Evolutionary conservation across 257 asterid species (phyloP).

Genomic region (Gentiana straminea): DNA sequence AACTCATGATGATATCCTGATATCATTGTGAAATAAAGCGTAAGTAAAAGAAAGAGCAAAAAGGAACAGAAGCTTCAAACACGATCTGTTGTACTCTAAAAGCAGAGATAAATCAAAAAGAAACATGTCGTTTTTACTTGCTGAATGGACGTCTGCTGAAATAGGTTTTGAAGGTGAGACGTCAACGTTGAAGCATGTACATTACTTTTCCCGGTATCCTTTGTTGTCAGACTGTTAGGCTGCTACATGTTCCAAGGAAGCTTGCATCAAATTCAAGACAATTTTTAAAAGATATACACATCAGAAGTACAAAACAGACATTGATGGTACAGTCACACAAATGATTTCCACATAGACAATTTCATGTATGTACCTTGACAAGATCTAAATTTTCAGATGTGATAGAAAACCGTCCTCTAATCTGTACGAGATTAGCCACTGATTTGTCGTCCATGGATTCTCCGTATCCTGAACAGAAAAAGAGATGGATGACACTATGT

Average conservation of each 20-base stretch:
- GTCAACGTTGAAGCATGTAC: conserved; percentile 64
- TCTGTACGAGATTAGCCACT: conserved; percentile 78
- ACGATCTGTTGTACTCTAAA: no score
- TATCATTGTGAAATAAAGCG: background rate
- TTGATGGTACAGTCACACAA: background rate
- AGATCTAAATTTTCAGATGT: conserved; percentile 98
- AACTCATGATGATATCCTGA: conserved; percentile 40
- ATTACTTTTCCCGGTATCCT: conserved; percentile 48
- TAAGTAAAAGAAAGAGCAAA: conserved; percentile 4
- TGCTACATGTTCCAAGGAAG: conserved; percentile 24
- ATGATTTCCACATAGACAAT: background rate
- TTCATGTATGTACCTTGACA: conserved; percentile 57
- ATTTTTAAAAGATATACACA: conserved; percentile 2
- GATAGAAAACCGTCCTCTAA: conserved; percentile 95
- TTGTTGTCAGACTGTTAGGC: conserved; percentile 50
- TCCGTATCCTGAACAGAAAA: conserved; percentile 48
- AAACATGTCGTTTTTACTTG: conserved; percentile 37
- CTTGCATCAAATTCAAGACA: background rate
- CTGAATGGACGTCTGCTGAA: conserved; percentile 90
- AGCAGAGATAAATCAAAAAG: no score
- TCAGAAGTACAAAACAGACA: conserved; percentile 1
- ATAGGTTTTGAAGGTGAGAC: conserved; percentile 97
- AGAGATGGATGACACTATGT: conserved; percentile 4
- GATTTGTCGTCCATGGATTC: conserved; percentile 85
- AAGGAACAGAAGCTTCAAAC: no score